phyloP scores from a whole-genome alignment of 2,329 filamentous ascomycete species.

The Botrytis byssoidea region DNA sequence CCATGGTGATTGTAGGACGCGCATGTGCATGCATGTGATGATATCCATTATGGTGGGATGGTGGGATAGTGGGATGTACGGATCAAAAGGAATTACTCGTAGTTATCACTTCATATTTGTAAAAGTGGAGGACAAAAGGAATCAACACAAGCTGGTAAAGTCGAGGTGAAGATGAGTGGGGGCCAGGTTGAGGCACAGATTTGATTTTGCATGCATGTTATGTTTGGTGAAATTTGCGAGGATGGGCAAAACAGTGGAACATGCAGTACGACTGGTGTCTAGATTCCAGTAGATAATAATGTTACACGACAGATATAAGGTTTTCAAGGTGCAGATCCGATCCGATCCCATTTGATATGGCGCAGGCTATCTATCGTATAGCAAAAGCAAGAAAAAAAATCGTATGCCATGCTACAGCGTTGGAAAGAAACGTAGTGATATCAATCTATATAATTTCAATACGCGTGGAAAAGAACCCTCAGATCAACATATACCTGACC shows the following conservation, averaged over 20 bases:
- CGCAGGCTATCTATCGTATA: background rate
- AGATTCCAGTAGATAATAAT: background rate
- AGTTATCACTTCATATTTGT: background rate
- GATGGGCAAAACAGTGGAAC: background rate
- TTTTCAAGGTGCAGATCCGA: background rate
- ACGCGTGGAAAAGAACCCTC: background rate
- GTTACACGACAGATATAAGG: slow-evolving; percentile 1
- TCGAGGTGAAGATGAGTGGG: background rate
- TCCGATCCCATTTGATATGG: background rate
- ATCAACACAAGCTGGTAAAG: background rate
- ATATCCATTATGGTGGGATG: background rate
- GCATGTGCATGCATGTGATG: background rate
- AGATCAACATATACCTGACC: background rate
- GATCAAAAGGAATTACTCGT: background rate
- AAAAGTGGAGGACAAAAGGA: slow-evolving; percentile 1
- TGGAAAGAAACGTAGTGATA: background rate
- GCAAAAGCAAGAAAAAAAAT: background rate
- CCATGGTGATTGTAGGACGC: background rate
- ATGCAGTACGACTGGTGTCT: slow-evolving; percentile 4
- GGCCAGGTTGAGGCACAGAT: background rate
- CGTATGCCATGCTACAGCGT: background rate
- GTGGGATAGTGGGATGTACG: background rate
- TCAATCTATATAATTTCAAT: background rate
- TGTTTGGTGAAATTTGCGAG: background rate
- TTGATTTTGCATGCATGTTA: background rate